These are phyloP conservation scores for Iris macrosiphon DNA, from an alignment of 106 monocot genomes.

Conservation along the genomic window DNA sequence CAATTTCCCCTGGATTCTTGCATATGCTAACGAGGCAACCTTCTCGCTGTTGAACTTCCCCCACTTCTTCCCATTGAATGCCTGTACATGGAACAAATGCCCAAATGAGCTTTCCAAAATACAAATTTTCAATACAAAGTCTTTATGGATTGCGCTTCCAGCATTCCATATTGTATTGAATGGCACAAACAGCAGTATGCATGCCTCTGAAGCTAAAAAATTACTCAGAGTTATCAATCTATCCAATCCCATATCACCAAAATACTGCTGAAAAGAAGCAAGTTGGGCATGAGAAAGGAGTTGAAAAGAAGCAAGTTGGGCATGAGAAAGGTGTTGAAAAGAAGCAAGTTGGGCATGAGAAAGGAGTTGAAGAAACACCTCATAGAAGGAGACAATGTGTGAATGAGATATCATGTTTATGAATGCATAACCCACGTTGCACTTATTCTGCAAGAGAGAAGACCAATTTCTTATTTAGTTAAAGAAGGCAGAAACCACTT, in stretches of 20 bases:
- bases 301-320: too few species aligned
- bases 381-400: constrained; percentile 69
- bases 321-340: background rate
- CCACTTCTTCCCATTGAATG: constrained; percentile 57
- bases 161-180: too few species aligned
- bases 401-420: constrained; percentile 72
- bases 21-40: constrained; percentile 54
- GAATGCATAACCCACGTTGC: constrained; percentile 93
- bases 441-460: constrained; percentile 64
- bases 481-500: background rate
- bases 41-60: constrained; percentile 69
- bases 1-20: constrained; percentile 47
- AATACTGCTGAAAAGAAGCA: too few species aligned
- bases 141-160: too few species aligned
- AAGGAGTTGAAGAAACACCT: constrained; percentile 25
- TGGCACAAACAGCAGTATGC: too few species aligned
- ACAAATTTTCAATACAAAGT: background rate
- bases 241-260: too few species aligned
- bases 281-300: too few species aligned
- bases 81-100: constrained; percentile 8
- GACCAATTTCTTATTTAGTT: background rate
- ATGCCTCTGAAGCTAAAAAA: too few species aligned
- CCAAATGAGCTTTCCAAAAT: background rate
- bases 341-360: background rate
- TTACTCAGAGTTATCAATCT: too few species aligned